Evolutionary conservation across 1,284 basidiomycete species (phyloP), one percentile per base, ranked within the genome.

Genomic region (Fomitiporia mediterranea): DNA sequence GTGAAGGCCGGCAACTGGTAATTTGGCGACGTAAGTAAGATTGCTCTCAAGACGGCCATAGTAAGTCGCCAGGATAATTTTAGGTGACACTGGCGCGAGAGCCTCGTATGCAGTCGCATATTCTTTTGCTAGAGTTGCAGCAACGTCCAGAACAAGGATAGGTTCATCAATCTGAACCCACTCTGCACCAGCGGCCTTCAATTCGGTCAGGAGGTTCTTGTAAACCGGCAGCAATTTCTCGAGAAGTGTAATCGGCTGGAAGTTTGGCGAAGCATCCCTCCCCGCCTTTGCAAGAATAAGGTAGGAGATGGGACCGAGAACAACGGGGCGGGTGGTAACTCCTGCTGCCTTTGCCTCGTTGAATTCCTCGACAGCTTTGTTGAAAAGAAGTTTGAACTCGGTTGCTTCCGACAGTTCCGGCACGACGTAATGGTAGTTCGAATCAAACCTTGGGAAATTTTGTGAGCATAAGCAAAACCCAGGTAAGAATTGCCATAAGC

Each of bases 381-480:
- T 97, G 77, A 87, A 87, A 77, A 89, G 84, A 70, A 99, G 80
- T 78, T 94, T 94, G 86, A 99, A 98, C 65, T 95, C 86, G 59
- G 91, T 93, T 67, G 82, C 78, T 60, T 94, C 89, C 21, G 91
- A 91, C 74, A 99, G 85, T 78, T 99, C 97, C 60, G 95, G 96
- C 62, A 98, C 96, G 74, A 99, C 94, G 70, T 90, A 96, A 81
- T 99, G 97, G 82, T 99, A 99, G 86, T 99, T 99, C 57, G 95
- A 98, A 79, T 99, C 96, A 74, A 98, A 99, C 94, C 93, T n/a
- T n/a, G n/a, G n/a, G n/a, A n/a, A n/a, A n/a, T n/a, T n/a, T n/a
- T n/a, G n/a, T n/a, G n/a, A n/a, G n/a, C n/a, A n/a, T 93, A 63
- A 44, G 37, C 28, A 46, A 37, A 48, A 28, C 38, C 19, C 53